A percentile compares a stretch with the other conserved stretches of the same genome.
phyloP scores from a whole-genome alignment of 2,329 filamentous ascomycete genomes.

The Trichoderma sp. region DNA sequence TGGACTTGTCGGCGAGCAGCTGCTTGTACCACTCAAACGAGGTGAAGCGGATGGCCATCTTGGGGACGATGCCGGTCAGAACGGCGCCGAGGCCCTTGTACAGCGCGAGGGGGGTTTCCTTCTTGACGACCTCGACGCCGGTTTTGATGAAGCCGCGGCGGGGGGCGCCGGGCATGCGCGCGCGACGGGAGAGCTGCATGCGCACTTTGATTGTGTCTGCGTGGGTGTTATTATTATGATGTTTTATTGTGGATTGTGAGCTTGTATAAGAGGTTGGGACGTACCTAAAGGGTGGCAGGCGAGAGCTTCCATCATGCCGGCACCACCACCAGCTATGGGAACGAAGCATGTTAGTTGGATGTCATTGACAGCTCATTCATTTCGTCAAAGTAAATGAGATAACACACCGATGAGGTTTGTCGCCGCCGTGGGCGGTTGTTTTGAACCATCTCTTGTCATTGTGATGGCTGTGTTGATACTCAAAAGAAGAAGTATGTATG shows the following conservation, averaged over 20 bases:
- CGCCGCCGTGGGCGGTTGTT: conserved; percentile 80
- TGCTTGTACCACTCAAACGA: conserved; percentile 97
- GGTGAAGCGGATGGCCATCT: conserved; percentile 99
- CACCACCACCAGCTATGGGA: conserved; percentile 81
- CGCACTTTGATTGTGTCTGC: conserved; percentile 96
- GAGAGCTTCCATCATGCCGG: conserved; percentile 99
- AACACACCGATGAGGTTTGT: conserved; percentile 85
- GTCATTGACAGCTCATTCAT: conserved; percentile 27
- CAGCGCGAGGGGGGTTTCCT: conserved; percentile 87
- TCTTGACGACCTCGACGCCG: conserved; percentile 81
- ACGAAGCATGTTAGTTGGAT: conserved; percentile 27
- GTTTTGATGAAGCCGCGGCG: conserved; percentile 87
- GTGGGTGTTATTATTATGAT: background rate
- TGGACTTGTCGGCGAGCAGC: conserved; percentile 68
- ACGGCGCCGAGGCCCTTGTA: conserved; percentile 99
- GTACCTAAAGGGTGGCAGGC: conserved; percentile 90
- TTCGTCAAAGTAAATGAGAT: background rate
- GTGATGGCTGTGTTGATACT: conserved; percentile 18
- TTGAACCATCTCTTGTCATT: conserved; percentile 52
- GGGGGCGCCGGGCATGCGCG: conserved; percentile 79
- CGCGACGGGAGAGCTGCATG: conserved; percentile 94
- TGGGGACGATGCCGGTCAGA: conserved; percentile 92
- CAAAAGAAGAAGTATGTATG: background rate
- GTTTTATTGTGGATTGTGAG: background rate
- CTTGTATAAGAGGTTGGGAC: conserved; percentile 15